These are phyloP conservation scores for Fomitopsis pulvina DNA, from an alignment of 768 basidiomycete genomes.

Conservation along the genomic window DNA sequence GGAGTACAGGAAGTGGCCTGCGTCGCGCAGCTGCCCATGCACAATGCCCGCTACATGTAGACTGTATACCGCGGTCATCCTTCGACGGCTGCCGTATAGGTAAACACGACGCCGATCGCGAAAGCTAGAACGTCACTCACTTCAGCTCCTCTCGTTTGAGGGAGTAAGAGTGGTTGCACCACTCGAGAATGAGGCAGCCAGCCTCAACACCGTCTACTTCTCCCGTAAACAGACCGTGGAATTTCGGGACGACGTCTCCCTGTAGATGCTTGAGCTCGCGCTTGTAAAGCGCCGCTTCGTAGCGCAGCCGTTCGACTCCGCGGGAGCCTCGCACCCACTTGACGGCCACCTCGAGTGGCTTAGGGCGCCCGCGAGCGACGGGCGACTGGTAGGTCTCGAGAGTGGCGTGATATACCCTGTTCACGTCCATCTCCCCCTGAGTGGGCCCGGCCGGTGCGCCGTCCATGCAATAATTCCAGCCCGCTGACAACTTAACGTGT, in stretches of 20 bases:
- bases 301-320: slow-evolving; percentile 21
- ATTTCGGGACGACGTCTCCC: slow-evolving; percentile 32
- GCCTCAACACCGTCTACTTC: slow-evolving; percentile 21
- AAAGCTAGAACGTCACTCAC: not conserved
- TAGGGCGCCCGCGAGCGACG: not conserved
- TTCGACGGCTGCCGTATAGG: slow-evolving; percentile 17
- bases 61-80: slow-evolving; percentile 26
- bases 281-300: slow-evolving; percentile 30
- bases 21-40: slow-evolving; percentile 28
- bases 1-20: slow-evolving; percentile 27
- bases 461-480: not conserved
- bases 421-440: not conserved
- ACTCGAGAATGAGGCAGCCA: slow-evolving; percentile 33
- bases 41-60: slow-evolving; percentile 32
- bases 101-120: not conserved
- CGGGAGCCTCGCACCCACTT: slow-evolving; percentile 26
- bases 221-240: slow-evolving; percentile 30
- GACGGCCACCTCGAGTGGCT: slow-evolving; percentile 19
- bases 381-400: slow-evolving; percentile 4
- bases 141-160: slow-evolving; percentile 4
- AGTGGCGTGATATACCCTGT: slow-evolving; percentile 6
- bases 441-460: not conserved
- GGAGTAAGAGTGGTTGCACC: slow-evolving; percentile 21
- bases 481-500: slow-evolving; percentile 2
- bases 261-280: slow-evolving; percentile 28